These are phyloP conservation scores for Metschnikowia bowlesiae DNA, from an alignment of 805 yeast genomes.

Conservation along the genomic window DNA sequence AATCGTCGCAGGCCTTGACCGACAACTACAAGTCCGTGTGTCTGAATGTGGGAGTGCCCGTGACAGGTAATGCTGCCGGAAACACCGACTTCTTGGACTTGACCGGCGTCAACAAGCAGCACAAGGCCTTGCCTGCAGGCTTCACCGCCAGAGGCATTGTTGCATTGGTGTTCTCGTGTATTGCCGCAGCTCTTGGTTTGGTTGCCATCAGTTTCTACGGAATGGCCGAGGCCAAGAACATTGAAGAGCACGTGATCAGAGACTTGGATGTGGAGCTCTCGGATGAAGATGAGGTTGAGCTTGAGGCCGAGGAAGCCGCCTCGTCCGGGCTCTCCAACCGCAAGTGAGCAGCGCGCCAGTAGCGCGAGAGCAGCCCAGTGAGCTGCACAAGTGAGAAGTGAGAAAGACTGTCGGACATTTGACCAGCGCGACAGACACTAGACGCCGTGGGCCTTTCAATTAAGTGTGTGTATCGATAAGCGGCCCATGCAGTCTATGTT, in stretches of 20 bases:
- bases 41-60: conserved; percentile 46
- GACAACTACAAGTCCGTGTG: conserved; percentile 61
- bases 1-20: conserved; percentile 50
- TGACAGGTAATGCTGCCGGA: conserved; percentile 86
- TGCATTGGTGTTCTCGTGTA: conserved; percentile 84
- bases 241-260: conserved; percentile 58
- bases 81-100: conserved; percentile 66
- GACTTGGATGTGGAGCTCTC: conserved; percentile 49
- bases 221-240: conserved; percentile 69
- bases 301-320: conserved; percentile 9
- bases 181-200: conserved; percentile 83
- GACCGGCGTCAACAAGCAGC: conserved; percentile 71
- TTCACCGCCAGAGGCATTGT: conserved; percentile 95
- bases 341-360: not conserved
- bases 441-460: conserved; percentile 4
- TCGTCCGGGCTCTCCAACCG: conserved; percentile 4
- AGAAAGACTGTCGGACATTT: not conserved
- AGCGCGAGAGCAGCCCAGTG: no score
- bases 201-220: conserved; percentile 78
- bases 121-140: conserved; percentile 66
- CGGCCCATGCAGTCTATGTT: not conserved
- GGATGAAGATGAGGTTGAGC: conserved; percentile 19
- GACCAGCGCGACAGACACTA: not conserved
- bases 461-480: conserved; percentile 9
- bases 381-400: no score